Conservation (phyloP, 352 stramenopile genomes). For the Chrysophaeum taylorii region DNA sequence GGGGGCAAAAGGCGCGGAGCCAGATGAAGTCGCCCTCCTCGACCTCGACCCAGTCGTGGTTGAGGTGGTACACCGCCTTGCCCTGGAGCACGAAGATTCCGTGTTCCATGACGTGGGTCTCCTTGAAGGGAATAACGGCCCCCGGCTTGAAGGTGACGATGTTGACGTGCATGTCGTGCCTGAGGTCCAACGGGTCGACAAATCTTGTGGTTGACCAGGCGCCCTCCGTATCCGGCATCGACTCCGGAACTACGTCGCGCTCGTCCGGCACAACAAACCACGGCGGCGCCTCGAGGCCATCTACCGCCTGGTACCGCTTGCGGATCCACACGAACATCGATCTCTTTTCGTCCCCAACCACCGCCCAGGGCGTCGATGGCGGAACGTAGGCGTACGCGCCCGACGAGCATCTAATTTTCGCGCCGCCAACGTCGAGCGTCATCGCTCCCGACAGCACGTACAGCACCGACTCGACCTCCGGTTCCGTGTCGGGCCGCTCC, state of each 20-base stretch:
- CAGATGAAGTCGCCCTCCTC: slow-evolving; percentile 12
- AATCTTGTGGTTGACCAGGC: neutral
- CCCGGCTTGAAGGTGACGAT: slow-evolving; percentile 14
- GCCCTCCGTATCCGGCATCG: slow-evolving; percentile 4
- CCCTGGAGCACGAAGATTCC: slow-evolving; percentile 4
- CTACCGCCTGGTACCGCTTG: neutral
- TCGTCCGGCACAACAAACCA: neutral
- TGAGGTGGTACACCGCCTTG: slow-evolving; percentile 11
- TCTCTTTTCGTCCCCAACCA: neutral
- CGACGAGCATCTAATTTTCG: neutral
- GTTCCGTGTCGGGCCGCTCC: neutral
- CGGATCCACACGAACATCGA: neutral
- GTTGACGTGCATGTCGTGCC: slow-evolving; percentile 12
- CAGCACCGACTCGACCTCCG: neutral
- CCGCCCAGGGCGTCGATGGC: neutral
- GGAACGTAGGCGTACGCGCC: slow-evolving; percentile 7
- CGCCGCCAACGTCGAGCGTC: neutral
- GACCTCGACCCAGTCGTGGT: slow-evolving; percentile 13
- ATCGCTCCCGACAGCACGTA: neutral
- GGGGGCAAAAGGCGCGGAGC: slow-evolving; percentile 8
- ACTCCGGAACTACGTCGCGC: neutral
- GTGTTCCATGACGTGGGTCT: slow-evolving; percentile 15
- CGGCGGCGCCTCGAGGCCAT: neutral
- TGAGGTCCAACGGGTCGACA: neutral
- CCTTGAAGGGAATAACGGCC: neutral